Conservation (phyloP, 352 stramenopile genomes). For the Phytopythium sindhum region DNA sequence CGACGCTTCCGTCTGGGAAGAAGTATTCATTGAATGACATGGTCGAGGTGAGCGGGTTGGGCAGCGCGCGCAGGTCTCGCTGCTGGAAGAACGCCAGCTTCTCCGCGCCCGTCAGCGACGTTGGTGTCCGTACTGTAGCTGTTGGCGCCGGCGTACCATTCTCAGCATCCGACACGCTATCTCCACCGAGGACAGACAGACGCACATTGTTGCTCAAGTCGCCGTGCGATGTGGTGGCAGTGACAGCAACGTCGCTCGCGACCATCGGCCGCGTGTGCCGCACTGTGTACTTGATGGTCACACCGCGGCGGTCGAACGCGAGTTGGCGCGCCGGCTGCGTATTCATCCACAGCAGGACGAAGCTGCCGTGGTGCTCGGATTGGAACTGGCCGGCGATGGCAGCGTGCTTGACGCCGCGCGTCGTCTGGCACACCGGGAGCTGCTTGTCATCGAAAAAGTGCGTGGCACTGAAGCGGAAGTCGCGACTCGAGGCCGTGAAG, state of each 20-base stretch:
- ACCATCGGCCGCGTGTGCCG: slow-evolving; percentile 34
- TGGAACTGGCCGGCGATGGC: slow-evolving; percentile 44
- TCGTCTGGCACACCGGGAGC: slow-evolving; percentile 43
- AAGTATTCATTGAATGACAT: slow-evolving; percentile 77
- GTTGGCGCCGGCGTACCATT: neutral
- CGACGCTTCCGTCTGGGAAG: slow-evolving; percentile 7
- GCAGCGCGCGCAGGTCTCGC: slow-evolving; percentile 39
- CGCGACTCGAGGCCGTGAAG: slow-evolving; percentile 52
- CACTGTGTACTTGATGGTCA: slow-evolving; percentile 65
- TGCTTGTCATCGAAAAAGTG: slow-evolving; percentile 59
- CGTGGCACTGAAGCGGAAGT: slow-evolving; percentile 60
- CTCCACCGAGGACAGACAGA: slow-evolving; percentile 9
- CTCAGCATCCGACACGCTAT: slow-evolving; percentile 8
- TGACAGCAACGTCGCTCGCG: neutral
- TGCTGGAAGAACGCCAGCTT: slow-evolving; percentile 53
- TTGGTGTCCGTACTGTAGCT: neutral
- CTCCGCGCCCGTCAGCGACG: slow-evolving; percentile 42
- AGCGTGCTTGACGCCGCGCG: slow-evolving; percentile 60
- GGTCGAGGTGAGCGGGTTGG: slow-evolving; percentile 67
- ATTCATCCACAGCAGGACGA: slow-evolving; percentile 75
- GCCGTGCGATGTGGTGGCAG: neutral
- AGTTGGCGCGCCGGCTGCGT: slow-evolving; percentile 50
- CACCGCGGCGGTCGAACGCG: slow-evolving; percentile 48
- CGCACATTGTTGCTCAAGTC: neutral
- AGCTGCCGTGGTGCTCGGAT: slow-evolving; percentile 56